Conservation (phyloP, 2,329 filamentous ascomycete genomes). For the Akanthomyces uredinophilus region DNA sequence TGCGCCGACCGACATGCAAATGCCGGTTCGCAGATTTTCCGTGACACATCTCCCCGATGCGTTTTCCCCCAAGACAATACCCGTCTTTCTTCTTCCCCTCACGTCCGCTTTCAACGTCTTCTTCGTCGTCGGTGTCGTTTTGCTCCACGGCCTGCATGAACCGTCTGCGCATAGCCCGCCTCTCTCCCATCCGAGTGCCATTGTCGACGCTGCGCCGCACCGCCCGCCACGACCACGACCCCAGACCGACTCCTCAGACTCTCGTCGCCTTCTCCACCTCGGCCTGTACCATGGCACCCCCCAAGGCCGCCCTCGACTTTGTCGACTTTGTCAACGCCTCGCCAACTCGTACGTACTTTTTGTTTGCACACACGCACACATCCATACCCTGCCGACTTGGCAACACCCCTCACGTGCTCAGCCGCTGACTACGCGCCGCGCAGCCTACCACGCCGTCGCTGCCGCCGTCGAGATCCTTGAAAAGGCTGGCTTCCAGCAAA, state of each 20-base stretch:
- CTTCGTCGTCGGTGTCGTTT: neutral
- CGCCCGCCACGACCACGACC: neutral
- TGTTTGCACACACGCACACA: neutral
- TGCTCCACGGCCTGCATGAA: neutral
- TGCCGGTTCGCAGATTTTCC: neutral
- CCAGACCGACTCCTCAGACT: neutral
- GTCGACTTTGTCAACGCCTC: conserved; percentile 91
- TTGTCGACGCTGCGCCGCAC: neutral
- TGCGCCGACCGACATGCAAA: conserved; percentile 2
- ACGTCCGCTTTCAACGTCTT: neutral
- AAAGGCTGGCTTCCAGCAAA: conserved; percentile 77
- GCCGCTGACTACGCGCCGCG: neutral
- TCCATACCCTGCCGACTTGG: too few relatives aligned
- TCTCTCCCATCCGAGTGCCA: neutral
- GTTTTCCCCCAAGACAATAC: neutral
- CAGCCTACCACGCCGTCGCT: conserved; percentile 91
- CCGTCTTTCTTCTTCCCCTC: neutral
- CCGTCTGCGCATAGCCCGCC: neutral
- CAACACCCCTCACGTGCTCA: conserved; percentile 6
- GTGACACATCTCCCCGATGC: neutral
- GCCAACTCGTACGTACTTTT: conserved; percentile 67
- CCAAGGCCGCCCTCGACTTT: conserved; percentile 69
- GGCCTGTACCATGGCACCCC: conserved; percentile 44
- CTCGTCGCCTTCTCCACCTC: conserved; percentile 26
- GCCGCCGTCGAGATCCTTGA: conserved; percentile 71